Percentiles rank a stretch among this genome's conserved stretches.
phyloP scores from a whole-genome alignment of 148 eudicot genomes.

The Mesembryanthemum crystallinum region DNA sequence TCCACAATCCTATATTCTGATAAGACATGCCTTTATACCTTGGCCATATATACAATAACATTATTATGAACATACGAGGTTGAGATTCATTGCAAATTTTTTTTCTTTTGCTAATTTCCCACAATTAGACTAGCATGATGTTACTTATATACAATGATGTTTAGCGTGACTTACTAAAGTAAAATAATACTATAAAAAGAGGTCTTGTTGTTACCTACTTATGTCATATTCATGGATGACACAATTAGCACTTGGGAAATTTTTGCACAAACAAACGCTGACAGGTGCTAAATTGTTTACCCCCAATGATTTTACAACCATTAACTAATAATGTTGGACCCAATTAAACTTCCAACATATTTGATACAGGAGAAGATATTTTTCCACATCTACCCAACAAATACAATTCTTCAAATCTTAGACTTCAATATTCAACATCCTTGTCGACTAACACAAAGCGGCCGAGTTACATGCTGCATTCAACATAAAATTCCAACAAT shows the following conservation, averaged over 20 bases:
- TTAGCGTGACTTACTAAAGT: too few species aligned
- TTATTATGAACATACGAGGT: too few species aligned
- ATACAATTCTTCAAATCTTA: not conserved
- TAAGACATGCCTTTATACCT: too few species aligned
- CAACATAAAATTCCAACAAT: too few species aligned
- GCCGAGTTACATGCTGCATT: not conserved
- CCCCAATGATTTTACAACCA: not conserved
- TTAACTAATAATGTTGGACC: not conserved
- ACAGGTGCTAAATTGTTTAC: not conserved
- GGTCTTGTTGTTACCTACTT: conserved; percentile 12
- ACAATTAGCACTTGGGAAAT: conserved; percentile 1
- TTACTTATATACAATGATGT: too few species aligned
- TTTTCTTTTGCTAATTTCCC: too few species aligned
- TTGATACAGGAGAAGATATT: not conserved
- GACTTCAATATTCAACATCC: not conserved
- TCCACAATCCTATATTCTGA: too few species aligned
- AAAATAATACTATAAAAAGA: not conserved
- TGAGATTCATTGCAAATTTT: too few species aligned
- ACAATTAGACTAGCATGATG: too few species aligned
- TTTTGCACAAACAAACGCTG: not conserved
- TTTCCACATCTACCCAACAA: not conserved
- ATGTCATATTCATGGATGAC: conserved; percentile 15
- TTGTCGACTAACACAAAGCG: not conserved
- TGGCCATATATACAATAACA: too few species aligned
- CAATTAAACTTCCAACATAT: not conserved